A percentile compares a stretch with the other conserved stretches of the same genome.
Evolutionary conservation across 192 early-diverging fungal species (phyloP).

Genomic region (Mortierella claussenii): DNA sequence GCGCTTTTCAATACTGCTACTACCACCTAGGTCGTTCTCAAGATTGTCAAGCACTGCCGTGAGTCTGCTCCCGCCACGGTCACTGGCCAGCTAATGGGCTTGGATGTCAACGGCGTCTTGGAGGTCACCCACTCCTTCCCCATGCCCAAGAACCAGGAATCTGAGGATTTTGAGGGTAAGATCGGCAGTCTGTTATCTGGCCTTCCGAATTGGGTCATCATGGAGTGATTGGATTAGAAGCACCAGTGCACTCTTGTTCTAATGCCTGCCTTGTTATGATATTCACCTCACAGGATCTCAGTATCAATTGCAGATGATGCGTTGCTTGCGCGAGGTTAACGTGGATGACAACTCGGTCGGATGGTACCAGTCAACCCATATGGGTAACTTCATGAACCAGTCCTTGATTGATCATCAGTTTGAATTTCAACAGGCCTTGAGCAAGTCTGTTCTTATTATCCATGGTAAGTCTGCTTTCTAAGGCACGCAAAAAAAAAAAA

Average conservation of each 20-base stretch:
- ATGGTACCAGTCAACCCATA: constrained; percentile 94
- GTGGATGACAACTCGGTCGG: constrained; percentile 97
- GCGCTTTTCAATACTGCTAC: too few species aligned
- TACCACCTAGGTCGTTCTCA: constrained; percentile 83
- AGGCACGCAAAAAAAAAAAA: not conserved
- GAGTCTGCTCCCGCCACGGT: constrained; percentile 81
- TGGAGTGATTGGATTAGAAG: too few species aligned
- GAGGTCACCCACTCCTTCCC: constrained; percentile 95
- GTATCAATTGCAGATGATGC: constrained; percentile 96
- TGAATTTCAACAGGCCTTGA: constrained; percentile 89
- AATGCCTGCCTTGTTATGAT: not conserved
- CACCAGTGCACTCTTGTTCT: not conserved
- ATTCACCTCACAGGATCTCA: constrained; percentile 72
- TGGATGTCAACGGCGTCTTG: constrained; percentile 90
- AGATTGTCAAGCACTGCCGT: constrained; percentile 97
- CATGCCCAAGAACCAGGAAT: constrained; percentile 67
- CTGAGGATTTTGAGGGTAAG: constrained; percentile 53
- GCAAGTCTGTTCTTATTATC: constrained; percentile 89
- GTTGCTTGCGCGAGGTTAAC: constrained; percentile 91
- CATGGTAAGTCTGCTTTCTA: constrained; percentile 74
- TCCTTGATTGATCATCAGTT: constrained; percentile 91
- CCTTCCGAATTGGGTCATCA: too few species aligned
- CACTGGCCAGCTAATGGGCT: constrained; percentile 94
- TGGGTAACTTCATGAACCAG: constrained; percentile 91
- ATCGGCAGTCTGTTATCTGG: too few species aligned